These are phyloP conservation scores for Murraya koenigii DNA, from an alignment of 345 rosid genomes.

Conservation along the genomic window DNA sequence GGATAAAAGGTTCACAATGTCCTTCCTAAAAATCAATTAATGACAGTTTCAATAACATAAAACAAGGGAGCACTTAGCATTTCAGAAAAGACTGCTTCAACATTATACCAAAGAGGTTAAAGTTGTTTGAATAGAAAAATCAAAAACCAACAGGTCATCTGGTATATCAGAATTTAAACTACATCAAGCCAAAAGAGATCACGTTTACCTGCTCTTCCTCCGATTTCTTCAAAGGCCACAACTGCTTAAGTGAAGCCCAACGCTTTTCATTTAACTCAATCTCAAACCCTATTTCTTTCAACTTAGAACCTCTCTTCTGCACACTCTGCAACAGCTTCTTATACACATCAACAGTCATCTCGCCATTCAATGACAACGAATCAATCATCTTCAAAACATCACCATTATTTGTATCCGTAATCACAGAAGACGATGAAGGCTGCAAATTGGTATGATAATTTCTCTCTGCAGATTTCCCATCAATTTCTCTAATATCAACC, in stretches of 20 bases:
- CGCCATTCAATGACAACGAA: slow-evolving; percentile 36
- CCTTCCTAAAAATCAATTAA: slow-evolving; percentile 41
- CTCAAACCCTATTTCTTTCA: slow-evolving; percentile 51
- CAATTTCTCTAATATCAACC: slow-evolving; percentile 22
- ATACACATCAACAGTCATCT: slow-evolving; percentile 48
- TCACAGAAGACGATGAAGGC: slow-evolving; percentile 38
- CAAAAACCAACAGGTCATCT: not conserved
- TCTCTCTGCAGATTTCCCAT: slow-evolving; percentile 34
- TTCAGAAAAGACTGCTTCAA: not conserved
- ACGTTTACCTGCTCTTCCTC: slow-evolving; percentile 43
- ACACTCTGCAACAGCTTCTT: slow-evolving; percentile 57
- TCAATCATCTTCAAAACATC: slow-evolving; percentile 38
- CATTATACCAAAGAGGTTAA: not conserved
- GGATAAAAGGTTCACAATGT: slow-evolving; percentile 63
- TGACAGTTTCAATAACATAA: not conserved
- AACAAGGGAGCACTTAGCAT: not conserved
- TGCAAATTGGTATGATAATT: slow-evolving; percentile 15
- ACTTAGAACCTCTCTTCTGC: slow-evolving; percentile 43
- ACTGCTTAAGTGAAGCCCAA: slow-evolving; percentile 30
- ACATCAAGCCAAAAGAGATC: slow-evolving; percentile 3
- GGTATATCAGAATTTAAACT: not conserved
- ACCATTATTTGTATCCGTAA: slow-evolving; percentile 36
- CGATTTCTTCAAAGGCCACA: slow-evolving; percentile 44
- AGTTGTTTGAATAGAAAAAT: not conserved
- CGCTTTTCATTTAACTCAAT: slow-evolving; percentile 55